Percentiles rank a stretch among this genome's conserved stretches.
Conservation (phyloP, 1,284 basidiomycete genomes). For the Trametes versicolor region DNA sequence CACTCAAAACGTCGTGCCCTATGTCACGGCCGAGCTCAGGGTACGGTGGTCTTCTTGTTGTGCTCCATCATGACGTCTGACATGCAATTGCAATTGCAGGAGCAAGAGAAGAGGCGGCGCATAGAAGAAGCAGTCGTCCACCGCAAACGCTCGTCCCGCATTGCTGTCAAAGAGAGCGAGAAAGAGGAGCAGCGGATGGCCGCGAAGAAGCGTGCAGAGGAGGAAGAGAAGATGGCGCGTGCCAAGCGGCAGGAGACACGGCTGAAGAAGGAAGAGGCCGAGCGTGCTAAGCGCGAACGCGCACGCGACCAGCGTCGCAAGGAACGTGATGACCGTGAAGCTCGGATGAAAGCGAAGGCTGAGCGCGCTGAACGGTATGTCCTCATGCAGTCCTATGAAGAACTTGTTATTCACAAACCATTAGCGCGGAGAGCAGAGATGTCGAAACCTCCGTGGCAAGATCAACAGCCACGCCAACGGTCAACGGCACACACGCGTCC, state of each 20-base stretch:
- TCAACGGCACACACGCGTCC: constrained; percentile 36
- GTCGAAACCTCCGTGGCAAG: constrained; percentile 24
- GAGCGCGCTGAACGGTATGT: constrained; percentile 41
- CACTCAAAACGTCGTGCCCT: constrained; percentile 70
- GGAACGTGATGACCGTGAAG: constrained; percentile 60
- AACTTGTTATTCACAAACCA: background rate
- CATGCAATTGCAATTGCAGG: constrained; percentile 51
- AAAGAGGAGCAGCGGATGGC: constrained; percentile 71
- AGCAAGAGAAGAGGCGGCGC: constrained; percentile 66
- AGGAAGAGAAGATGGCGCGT: constrained; percentile 70
- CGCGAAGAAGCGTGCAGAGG: constrained; percentile 65
- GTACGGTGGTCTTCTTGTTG: constrained; percentile 47
- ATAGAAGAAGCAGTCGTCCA: constrained; percentile 77
- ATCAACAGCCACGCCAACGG: constrained; percentile 37
- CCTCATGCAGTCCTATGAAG: background rate
- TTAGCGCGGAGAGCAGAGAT: constrained; percentile 19
- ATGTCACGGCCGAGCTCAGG: constrained; percentile 69
- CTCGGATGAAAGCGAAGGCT: constrained; percentile 40
- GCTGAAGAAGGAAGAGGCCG: constrained; percentile 69
- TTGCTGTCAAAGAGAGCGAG: constrained; percentile 78
- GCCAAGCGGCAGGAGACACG: constrained; percentile 71
- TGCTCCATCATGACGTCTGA: background rate
- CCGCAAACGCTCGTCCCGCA: constrained; percentile 86
- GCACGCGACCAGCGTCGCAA: constrained; percentile 61
- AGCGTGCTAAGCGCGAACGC: constrained; percentile 64